Evolutionary conservation across 768 basidiomycete genomes (phyloP), one percentile per base, ranked within the genome.

Genomic region (Leucocoprinus birnbaumii): DNA sequence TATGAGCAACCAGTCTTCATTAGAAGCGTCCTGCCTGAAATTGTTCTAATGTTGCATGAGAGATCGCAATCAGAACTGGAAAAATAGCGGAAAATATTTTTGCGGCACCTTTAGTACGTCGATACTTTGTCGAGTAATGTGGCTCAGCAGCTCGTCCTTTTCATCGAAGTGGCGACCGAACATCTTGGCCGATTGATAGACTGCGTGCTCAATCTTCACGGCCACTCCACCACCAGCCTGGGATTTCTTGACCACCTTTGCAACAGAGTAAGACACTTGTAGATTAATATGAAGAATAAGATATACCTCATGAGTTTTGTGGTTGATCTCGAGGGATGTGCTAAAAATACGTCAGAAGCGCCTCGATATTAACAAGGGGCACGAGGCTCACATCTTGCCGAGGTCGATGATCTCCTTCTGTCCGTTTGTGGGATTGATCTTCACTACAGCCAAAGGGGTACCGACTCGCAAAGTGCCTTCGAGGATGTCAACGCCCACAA

Each of bases 191-290:
- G 90, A 89, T 72, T 98, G 90, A 70, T 98, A 94, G 10, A 95
- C 88, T 3, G 94, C 95, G 68, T 96, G 91, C 69, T 98, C 97
- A 57, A 98, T 98, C 80, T 98, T 99, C 62, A 98, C 91, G 0
- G 97, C 96, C 13, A 98, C 95, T 65, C 97, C 96, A 46, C 82
- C 95, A 63, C 94, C 96, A n/a, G 91, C 86, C 69, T 98, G 94
- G 2, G 86, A 78, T 71, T 92, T 95, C 76, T 97, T 98, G 62
- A 98, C 82, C 24, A 92, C 77, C 91, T 93, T 62, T 18, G 45
- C 47, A 52, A 50, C 11, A 37, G 19, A 48, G 48, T 26, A 22
- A 46, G 21, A 34, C 46, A 31, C 55, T n/a, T n/a, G n/a, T n/a
- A n/a, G 48, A 53, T 37, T 25, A 46, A 35, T 26, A 52, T 37